Base-by-base conservation (phyloP, 2,329 filamentous ascomycete species). In the Pseudogymnoascus sp. region DNA sequence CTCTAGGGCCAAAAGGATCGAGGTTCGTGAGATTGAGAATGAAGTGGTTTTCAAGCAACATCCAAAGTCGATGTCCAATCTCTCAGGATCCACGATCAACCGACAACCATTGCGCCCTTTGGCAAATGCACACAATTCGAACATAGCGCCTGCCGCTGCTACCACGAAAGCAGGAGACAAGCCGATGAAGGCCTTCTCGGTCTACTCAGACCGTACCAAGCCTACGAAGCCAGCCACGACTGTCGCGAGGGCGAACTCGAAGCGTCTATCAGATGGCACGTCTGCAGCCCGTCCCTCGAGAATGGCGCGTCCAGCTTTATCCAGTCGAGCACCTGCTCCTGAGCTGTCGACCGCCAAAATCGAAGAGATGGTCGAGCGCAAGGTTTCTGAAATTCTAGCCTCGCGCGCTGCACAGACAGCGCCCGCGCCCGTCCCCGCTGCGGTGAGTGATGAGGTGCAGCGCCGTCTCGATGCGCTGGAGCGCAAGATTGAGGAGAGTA, bases 1-100 rank as follows among this genome's bases (percentile, higher is more conserved):
- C 69, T 97, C 94, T 59, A 84, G 93, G 9, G 95, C 93, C 22
- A 97, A 97, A 78, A 91, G 95, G 70, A 97, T 97, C 67, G 93
- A 97, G 73, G 88, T 96, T 9, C 87, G 91, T 58, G 94, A 97
- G 73, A 90, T 96, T 62, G 93, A 97, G 74, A 97, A 97, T 70
- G 91, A 97, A 70, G 88, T 95, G 3, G 87, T 96, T 39, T 95
- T 90, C 77, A 91, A 89, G 71, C 86, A 89, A 60, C 82, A 84
- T 61, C 84, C 87, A 28, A 81, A 84, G 61, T 78, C 81, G n/a
- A 75, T 59, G 68, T 72, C 66, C 66, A 75, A 65, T 15, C 61
- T 76, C n/a, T 69, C 73, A 3, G 77, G 77, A 6, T 66, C 75
- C 2, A 70, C 71, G 28, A 74, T 80, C 11, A 76, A 79, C 60